Evolutionary conservation across 345 rosid genomes (phyloP).

Genomic region (Populus deltoides): DNA sequence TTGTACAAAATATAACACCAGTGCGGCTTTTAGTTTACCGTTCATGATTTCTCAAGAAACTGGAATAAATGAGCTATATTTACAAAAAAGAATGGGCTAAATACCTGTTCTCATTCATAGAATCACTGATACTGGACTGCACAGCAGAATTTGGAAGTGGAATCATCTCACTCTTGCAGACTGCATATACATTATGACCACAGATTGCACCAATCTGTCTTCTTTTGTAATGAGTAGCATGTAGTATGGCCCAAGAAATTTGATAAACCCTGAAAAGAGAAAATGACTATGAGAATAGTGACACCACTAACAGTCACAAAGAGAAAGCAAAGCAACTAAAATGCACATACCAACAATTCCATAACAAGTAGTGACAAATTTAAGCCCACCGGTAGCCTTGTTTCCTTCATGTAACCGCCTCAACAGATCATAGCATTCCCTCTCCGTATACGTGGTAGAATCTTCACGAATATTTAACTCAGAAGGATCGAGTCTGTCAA

Average conservation of each 20-base stretch:
- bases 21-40: constrained; percentile 8
- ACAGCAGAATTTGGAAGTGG: constrained; percentile 67
- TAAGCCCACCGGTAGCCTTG: constrained; percentile 82
- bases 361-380: constrained; percentile 78
- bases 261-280: constrained; percentile 65
- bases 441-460: constrained; percentile 62
- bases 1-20: not conserved
- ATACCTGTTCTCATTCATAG: constrained; percentile 79
- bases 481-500: constrained; percentile 63
- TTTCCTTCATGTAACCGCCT: constrained; percentile 93
- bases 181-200: constrained; percentile 80
- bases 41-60: constrained; percentile 5
- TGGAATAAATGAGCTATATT: constrained; percentile 2
- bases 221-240: constrained; percentile 87
- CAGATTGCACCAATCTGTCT: constrained; percentile 84
- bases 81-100: constrained; percentile 21
- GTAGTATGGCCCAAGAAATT: constrained; percentile 95
- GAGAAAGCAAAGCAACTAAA: not conserved
- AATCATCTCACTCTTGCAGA: constrained; percentile 74
- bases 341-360: constrained; percentile 81
- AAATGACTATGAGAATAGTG: constrained; percentile 1
- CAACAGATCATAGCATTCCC: constrained; percentile 70
- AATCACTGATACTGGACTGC: constrained; percentile 39
- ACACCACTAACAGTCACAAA: constrained; percentile 2
- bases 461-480: constrained; percentile 82